Base-by-base conservation (phyloP, 345 rosid genomes). In the Theobroma cacao region DNA sequence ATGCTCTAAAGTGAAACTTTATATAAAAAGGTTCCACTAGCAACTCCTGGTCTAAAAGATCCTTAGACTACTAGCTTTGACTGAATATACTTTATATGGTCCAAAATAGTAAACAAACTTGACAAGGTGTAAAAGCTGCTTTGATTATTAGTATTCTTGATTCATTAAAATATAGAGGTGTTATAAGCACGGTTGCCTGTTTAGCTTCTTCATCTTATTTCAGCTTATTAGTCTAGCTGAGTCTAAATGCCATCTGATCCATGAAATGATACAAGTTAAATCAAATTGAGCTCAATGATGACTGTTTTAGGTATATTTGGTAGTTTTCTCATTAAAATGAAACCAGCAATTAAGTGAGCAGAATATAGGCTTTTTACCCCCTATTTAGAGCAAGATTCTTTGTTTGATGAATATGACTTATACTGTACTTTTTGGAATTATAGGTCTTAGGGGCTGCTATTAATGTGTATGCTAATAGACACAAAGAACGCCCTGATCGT, bases 391-490 rank as follows among this genome's bases (percentile, higher is more conserved):
- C 34, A 41, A 17, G 67, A 48, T 65, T 53, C 41, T 72, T 77
- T 6, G 61, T 69, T 67, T 30, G 15, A 1, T 48, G 48, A 77
- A 50, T 53, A 60, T 73, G 56, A 75, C 56, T 72, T 24, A 62
- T 28, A 50, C 7, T 80, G n/a, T 76, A 18, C n/a, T 31, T 52
- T 67, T 73, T 73, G 75, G 72, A 64, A 77, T 77, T 88, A 70
- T 74, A 95, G 99, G 99, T 95, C 65, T 82, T 95, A 82, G 98
- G 99, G 73, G 92, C 99, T 82, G 94, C 99, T 67, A 95, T 95
- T 76, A 95, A 92, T 76, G 94, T 95, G 50, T 95, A 95, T 86
- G 93, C 99, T 48, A 91, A 93, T 82, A 93, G 89, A 86, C 99
- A 95, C 88, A 95, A 93, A 86, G 99, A 92, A 82, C 92, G 96